Conservation (phyloP, 164 flowering plant genomes). For the Sedum album region DNA sequence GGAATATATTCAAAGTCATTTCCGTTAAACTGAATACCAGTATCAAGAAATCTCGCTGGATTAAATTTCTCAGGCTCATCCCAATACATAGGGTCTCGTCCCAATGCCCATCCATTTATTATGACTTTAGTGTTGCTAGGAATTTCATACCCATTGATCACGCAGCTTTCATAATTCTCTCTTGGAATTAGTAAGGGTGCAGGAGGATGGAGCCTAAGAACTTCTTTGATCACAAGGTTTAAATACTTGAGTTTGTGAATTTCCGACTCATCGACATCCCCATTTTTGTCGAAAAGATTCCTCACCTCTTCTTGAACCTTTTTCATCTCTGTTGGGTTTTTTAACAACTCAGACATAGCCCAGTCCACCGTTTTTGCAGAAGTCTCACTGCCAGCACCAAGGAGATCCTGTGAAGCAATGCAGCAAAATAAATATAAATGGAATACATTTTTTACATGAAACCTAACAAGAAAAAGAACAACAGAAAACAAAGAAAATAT, state of each 20-base stretch:
- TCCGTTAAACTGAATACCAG: too few species aligned
- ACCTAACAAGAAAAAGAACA: too few species aligned
- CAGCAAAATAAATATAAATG: not conserved
- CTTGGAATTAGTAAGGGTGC: conserved; percentile 8
- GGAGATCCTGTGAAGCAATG: not conserved
- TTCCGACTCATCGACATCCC: conserved; percentile 2
- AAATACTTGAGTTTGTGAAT: conserved; percentile 8
- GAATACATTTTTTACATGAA: conserved; percentile 10
- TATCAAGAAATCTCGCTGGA: too few species aligned
- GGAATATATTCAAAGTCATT: too few species aligned
- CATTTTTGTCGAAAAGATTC: not conserved
- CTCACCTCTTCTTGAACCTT: conserved; percentile 11
- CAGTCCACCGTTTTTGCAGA: not conserved
- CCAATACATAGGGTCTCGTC: too few species aligned
- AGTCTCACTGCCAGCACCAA: conserved; percentile 3
- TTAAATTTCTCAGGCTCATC: too few species aligned
- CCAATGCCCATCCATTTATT: too few species aligned
- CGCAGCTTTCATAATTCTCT: not conserved
- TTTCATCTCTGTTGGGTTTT: conserved; percentile 8
- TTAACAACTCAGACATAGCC: conserved; percentile 12
- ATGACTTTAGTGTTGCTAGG: not conserved
- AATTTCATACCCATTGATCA: conserved; percentile 8
- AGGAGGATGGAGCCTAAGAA: too few species aligned
- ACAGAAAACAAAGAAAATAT: too few species aligned
- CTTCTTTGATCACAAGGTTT: conserved; percentile 5